Conservation (phyloP, 1,284 basidiomycete genomes). For the Cutaneotrichosporon mucoides region DNA sequence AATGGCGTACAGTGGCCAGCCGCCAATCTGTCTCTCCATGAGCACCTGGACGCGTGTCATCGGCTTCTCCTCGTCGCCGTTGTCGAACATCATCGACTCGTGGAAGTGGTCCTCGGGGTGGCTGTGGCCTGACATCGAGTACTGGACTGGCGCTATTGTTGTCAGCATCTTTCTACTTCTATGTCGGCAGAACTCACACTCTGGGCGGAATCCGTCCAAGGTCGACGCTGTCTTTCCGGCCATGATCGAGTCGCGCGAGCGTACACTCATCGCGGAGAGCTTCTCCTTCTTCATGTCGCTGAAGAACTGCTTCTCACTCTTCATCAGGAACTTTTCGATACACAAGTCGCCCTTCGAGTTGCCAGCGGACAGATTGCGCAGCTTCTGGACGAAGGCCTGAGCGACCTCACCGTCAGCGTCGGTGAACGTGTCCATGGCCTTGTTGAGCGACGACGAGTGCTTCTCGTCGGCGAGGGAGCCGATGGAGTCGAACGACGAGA, state of each 20-base stretch:
- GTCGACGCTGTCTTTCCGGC: conserved; percentile 49
- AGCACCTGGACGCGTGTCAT: conserved; percentile 78
- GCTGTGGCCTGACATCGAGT: conserved; percentile 46
- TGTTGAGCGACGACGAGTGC: conserved; percentile 79
- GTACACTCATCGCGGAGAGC: conserved; percentile 43
- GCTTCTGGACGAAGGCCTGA: conserved; percentile 77
- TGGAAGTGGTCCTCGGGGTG: conserved; percentile 50
- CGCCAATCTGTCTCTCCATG: conserved; percentile 67
- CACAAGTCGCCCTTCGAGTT: conserved; percentile 87
- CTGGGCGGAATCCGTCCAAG: conserved; percentile 66
- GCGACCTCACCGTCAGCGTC: conserved; percentile 87
- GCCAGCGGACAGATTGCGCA: conserved; percentile 70
- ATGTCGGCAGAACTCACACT: conserved; percentile 56
- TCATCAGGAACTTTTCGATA: conserved; percentile 81
- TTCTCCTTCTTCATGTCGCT: conserved; percentile 82
- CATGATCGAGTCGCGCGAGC: conserved; percentile 67
- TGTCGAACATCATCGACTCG: conserved; percentile 53
- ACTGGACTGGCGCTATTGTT: conserved; percentile 18
- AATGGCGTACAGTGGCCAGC: conserved; percentile 87
- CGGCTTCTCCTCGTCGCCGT: conserved; percentile 54
- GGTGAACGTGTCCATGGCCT: conserved; percentile 88
- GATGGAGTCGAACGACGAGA: conserved; percentile 79
- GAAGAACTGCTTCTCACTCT: conserved; percentile 89
- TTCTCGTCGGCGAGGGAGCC: conserved; percentile 86
- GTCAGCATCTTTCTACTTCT: no score